Percentiles rank a stretch among this genome's conserved stretches.
Conservation (phyloP, 1,139 yeast species). For the Schwanniomyces etchellsii region DNA sequence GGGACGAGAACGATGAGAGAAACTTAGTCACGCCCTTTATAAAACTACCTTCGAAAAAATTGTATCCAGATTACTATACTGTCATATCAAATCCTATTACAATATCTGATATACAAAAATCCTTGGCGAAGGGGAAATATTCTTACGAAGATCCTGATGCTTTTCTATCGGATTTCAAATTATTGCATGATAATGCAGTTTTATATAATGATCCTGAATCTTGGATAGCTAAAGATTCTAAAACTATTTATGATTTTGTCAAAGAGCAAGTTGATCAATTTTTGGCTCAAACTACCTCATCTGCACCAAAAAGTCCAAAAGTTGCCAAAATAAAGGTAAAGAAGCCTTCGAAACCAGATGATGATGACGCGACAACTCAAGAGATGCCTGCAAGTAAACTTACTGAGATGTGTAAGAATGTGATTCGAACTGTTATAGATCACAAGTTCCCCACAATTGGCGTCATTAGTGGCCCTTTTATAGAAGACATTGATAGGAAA, state of each 20-base stretch:
- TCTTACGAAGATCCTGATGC: slow-evolving; percentile 23
- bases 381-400: slow-evolving; percentile 17
- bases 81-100: slow-evolving; percentile 64
- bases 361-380: slow-evolving; percentile 12
- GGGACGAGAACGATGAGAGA: slow-evolving; percentile 27
- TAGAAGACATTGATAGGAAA: slow-evolving; percentile 50
- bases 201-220: slow-evolving; percentile 59
- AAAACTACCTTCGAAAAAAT: slow-evolving; percentile 66
- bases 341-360: slow-evolving; percentile 7
- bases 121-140: slow-evolving; percentile 31
- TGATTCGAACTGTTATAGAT: slow-evolving; percentile 33
- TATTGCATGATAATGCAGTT: slow-evolving; percentile 54
- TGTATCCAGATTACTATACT: slow-evolving; percentile 78
- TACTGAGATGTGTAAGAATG: slow-evolving; percentile 16
- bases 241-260: slow-evolving; percentile 36
- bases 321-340: slow-evolving; percentile 8
- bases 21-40: slow-evolving; percentile 49
- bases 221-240: slow-evolving; percentile 56
- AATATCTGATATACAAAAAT: slow-evolving; percentile 55
- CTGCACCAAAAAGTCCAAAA: slow-evolving; percentile 7
- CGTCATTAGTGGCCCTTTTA: slow-evolving; percentile 48
- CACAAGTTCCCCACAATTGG: slow-evolving; percentile 41
- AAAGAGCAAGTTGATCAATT: slow-evolving; percentile 32
- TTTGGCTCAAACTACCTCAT: slow-evolving; percentile 8
- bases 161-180: slow-evolving; percentile 50